Percentiles rank a stretch among this genome's conserved stretches.
Evolutionary conservation across 768 basidiomycete species (phyloP).

Genomic region (Punctularia strigosozonata): DNA sequence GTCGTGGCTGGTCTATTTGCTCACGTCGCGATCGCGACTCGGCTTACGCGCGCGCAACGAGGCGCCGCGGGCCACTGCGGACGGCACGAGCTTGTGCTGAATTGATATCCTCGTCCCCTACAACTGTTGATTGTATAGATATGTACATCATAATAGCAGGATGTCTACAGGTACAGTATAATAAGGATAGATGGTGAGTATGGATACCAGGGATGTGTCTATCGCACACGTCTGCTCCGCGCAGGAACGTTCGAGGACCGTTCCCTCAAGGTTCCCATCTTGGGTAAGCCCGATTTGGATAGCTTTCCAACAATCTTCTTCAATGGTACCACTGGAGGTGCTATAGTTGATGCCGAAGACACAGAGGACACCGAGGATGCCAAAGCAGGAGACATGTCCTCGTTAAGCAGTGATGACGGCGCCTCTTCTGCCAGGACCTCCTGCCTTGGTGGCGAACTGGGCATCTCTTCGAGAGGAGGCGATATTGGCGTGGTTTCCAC

Average conservation of each 20-base stretch:
- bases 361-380: constrained; percentile 26
- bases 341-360: constrained; percentile 21
- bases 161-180: constrained; percentile 2
- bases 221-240: constrained; percentile 19
- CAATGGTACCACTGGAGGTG: constrained; percentile 1
- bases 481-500: no score
- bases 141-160: no score
- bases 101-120: no score
- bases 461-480: constrained; percentile 5
- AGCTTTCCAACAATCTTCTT: constrained; percentile 12
- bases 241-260: constrained; percentile 22
- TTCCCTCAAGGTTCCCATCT: constrained; percentile 17
- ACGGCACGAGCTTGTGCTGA: no score
- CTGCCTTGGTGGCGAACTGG: not conserved
- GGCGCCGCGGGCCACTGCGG: no score
- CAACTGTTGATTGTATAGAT: no score
- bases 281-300: constrained; percentile 14
- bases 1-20: no score
- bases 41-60: no score
- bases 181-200: constrained; percentile 7
- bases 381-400: no score
- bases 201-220: not conserved
- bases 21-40: no score
- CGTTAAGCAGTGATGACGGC: constrained; percentile 12
- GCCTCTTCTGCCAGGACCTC: constrained; percentile 9